Base-by-base conservation (phyloP, 495 filamentous ascomycete species). In the Penicillium lagena region DNA sequence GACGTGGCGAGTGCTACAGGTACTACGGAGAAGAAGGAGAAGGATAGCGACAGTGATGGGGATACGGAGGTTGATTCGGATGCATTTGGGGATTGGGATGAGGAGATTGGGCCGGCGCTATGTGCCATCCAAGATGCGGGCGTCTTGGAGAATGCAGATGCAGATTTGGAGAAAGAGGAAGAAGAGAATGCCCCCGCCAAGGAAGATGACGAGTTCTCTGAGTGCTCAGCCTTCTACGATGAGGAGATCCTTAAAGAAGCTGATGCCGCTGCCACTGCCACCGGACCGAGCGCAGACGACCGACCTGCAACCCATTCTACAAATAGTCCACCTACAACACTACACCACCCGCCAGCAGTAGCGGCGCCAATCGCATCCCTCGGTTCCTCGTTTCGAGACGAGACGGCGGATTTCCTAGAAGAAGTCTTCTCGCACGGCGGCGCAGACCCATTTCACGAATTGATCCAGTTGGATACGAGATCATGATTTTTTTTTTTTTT, bases 151-250 rank as follows among this genome's bases (percentile, higher is more conserved):
- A 40, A 50, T 32, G 39, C 49, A 36, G 46, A 55, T 35, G 48
- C 47, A 22, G 46, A 44, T 30, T 43, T 58, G 37, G 49, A 46
- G 14, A 31, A 34, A 10, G 10, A 34, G 4, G 7, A 34, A 34
- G 32, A 34, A 34, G 10, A 10, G n/a, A 34, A 11, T 34, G 32
- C 3, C 32, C 12, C 29, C 9, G 39, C 6, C 10, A 36, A 45
- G 9, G 63, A 70, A 9, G 55, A 60, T 2, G 67, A 71, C 37
- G 64, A 71, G 36, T 71, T 71, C 44, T 67, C 67, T 2, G 65
- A 68, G 32, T 71, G 63, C 40, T 71, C 67, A 11, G 58, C 53
- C 28, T 70, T 70, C 41, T 40, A 67, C 44, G 58, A 70, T 35
- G 60, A 58, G 45, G 59, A 67, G 5, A 49, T 66, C 29, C 43